These are phyloP conservation scores for Fusarium multiceps DNA, from an alignment of 2,329 filamentous ascomycete genomes.

Conservation along the genomic window DNA sequence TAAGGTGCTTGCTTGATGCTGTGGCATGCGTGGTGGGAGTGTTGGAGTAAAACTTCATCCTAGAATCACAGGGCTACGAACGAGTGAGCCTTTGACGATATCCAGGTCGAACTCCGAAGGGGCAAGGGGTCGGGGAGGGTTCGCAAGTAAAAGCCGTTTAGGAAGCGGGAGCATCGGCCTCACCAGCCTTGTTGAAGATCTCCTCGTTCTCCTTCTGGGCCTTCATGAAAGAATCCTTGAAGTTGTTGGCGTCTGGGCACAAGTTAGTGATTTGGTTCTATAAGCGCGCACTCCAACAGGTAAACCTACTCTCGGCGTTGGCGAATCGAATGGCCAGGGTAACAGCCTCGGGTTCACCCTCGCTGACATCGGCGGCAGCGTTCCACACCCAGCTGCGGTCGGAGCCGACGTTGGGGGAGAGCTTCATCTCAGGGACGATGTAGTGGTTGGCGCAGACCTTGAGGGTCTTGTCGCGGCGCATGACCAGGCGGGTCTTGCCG, in stretches of 20 bases:
- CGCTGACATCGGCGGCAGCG: slow-evolving; percentile 94
- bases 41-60: slow-evolving; percentile 20
- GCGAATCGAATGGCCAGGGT: slow-evolving; percentile 97
- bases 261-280: slow-evolving; percentile 24
- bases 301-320: slow-evolving; percentile 89
- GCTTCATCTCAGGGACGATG: slow-evolving; percentile 98
- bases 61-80: slow-evolving; percentile 23
- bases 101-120: slow-evolving; percentile 27
- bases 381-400: slow-evolving; percentile 99
- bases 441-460: slow-evolving; percentile 99
- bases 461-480: slow-evolving; percentile 99
- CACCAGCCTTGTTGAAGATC: slow-evolving; percentile 71
- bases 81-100: slow-evolving; percentile 18
- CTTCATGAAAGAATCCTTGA: slow-evolving; percentile 98
- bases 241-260: slow-evolving; percentile 86
- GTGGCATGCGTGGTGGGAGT: slow-evolving; percentile 39
- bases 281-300: background rate
- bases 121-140: slow-evolving; percentile 27
- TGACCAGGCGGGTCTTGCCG: slow-evolving; percentile 95
- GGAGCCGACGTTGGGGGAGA: slow-evolving; percentile 96
- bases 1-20: slow-evolving; percentile 35
- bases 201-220: slow-evolving; percentile 96
- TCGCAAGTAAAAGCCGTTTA: slow-evolving; percentile 30
- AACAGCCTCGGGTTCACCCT: slow-evolving; percentile 95
- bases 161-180: slow-evolving; percentile 44